Conservation (phyloP, 2,329 filamentous ascomycete genomes). For the Cordyceps farinosa region DNA sequence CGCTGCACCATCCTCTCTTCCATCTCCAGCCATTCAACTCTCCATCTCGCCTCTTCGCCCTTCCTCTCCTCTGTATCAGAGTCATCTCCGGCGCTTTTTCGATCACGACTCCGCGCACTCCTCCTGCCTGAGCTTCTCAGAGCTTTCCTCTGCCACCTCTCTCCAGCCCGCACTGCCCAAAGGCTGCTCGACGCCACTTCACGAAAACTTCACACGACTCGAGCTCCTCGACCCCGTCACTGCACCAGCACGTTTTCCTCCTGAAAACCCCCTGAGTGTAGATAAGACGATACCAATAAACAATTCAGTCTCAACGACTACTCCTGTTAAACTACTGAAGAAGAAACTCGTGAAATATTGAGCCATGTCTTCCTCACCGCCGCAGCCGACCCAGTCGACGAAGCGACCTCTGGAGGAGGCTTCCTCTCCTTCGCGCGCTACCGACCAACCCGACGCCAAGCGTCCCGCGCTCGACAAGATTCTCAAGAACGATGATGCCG, state of each 20-base stretch:
- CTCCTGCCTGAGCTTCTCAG: conserved; percentile 7
- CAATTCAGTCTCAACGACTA: conserved; percentile 36
- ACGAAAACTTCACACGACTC: conserved; percentile 41
- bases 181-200: conserved; percentile 37
- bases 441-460: conserved; percentile 95
- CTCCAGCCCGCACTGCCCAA: conserved; percentile 31
- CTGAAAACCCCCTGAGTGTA: conserved; percentile 79
- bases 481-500: conserved; percentile 62
- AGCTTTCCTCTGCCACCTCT: conserved; percentile 25
- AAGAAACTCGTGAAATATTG: conserved; percentile 14
- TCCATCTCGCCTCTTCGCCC: conserved; percentile 33
- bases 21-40: conserved; percentile 31
- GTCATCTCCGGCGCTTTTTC: conserved; percentile 1
- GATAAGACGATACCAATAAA: conserved; percentile 50
- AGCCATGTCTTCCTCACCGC: conserved; percentile 71
- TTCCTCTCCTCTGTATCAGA: conserved; percentile 21
- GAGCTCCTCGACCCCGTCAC: conserved; percentile 45
- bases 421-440: conserved; percentile 86
- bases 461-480: conserved; percentile 93
- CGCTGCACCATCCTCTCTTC: conserved; percentile 31
- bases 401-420: conserved; percentile 97
- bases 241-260: conserved; percentile 93
- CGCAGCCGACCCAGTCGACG: conserved; percentile 63
- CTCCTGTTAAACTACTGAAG: conserved; percentile 4
- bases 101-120: conserved; percentile 12